phyloP scores from a whole-genome alignment of 257 asterid species.

The Gynochthodes officinalis region DNA sequence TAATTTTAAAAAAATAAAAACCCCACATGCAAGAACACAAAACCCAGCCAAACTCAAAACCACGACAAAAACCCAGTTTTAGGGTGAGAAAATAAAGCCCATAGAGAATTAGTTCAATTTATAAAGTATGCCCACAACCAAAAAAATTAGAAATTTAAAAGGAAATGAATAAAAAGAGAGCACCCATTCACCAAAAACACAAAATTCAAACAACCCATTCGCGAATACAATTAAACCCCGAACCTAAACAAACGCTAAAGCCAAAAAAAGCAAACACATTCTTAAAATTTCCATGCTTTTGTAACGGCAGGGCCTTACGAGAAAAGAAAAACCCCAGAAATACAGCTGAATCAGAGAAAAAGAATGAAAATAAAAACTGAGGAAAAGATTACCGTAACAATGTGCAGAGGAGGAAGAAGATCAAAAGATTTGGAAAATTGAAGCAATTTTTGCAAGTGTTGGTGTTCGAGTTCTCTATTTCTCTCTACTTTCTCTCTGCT shows the following conservation, averaged over 20 bases:
- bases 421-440: background rate
- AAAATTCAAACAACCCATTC: background rate
- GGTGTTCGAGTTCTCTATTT: background rate
- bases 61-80: constrained; percentile 10
- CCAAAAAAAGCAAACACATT: background rate
- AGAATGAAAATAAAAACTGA: background rate
- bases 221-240: background rate
- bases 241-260: background rate
- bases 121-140: background rate
- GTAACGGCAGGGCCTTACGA: constrained; percentile 1
- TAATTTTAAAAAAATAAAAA: background rate
- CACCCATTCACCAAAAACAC: background rate
- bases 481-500: too few species aligned
- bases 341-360: background rate
- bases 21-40: constrained; percentile 22
- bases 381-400: constrained; percentile 5
- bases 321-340: background rate
- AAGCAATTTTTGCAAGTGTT: background rate
- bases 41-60: constrained; percentile 8
- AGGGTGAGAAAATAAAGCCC: background rate
- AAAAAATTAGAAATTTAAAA: background rate
- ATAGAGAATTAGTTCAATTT: background rate
- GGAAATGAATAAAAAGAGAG: background rate
- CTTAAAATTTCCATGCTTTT: background rate
- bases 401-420: constrained; percentile 1